These are phyloP conservation scores for Russula dissimulans DNA, from an alignment of 768 basidiomycete genomes.

Conservation along the genomic window DNA sequence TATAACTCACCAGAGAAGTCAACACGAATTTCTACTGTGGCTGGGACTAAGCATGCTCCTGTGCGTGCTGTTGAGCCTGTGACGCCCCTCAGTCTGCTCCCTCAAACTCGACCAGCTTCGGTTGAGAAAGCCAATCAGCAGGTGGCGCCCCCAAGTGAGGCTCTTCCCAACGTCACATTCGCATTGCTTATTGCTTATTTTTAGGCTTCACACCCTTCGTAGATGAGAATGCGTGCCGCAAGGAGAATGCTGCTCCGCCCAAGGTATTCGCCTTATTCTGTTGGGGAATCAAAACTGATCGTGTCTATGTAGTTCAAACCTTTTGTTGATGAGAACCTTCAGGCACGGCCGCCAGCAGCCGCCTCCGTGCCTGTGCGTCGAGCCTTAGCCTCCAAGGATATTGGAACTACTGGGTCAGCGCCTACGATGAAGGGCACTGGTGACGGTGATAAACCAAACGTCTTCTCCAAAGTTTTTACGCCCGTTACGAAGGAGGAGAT, in stretches of 20 bases:
- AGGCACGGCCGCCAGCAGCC: conserved; percentile 35
- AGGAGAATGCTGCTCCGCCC: conserved; percentile 33
- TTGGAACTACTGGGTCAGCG: conserved; percentile 21
- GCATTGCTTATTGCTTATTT: neutral
- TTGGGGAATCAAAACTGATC: neutral
- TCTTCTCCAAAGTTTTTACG: conserved; percentile 59
- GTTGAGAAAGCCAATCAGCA: conserved; percentile 24
- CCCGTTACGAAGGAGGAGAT: conserved; percentile 27
- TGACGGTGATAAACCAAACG: conserved; percentile 26
- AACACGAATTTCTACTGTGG: conserved; percentile 36
- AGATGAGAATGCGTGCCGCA: conserved; percentile 44
- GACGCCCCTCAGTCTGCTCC: conserved; percentile 24
- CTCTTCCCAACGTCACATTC: neutral
- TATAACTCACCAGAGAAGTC: conserved; percentile 88
- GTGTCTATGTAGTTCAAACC: conserved; percentile 47
- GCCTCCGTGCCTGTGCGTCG: conserved; percentile 29
- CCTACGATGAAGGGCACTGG: conserved; percentile 20
- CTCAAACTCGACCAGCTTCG: conserved; percentile 15
- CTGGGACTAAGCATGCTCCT: conserved; percentile 66
- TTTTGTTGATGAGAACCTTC: conserved; percentile 44
- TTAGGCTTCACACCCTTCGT: conserved; percentile 60
- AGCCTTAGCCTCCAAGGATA: conserved; percentile 46
- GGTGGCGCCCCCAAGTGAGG: conserved; percentile 32
- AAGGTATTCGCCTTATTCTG: conserved; percentile 13
- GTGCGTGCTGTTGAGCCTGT: conserved; percentile 58